Base-by-base conservation (phyloP, 2,329 filamentous ascomycete species). In the Rutstroemia sp. region DNA sequence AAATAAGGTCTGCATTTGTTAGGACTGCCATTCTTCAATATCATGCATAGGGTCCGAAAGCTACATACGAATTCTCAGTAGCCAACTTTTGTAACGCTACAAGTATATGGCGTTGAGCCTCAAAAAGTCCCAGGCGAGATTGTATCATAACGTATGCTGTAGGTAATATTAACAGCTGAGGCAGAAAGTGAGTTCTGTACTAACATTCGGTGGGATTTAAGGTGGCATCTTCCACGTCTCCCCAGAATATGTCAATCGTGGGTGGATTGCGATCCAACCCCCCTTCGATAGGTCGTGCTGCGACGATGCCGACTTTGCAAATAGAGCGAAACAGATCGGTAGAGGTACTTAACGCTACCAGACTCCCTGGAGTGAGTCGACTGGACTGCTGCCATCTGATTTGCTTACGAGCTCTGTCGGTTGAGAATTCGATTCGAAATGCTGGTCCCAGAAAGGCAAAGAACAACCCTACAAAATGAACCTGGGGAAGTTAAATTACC, bases 171-270 rank as follows among this genome's bases (percentile, higher is more conserved):
- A 56, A 46, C 27, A 5, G 21, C 25, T 45, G n/a, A 14, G n/a
- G 9, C 39, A 61, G 54, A 4, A 40, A 27, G n/a, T 5, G 10
- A 4, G 3, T 25, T 1, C 4, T 16, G 14, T 2, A 17, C 85
- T 63, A 87, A 67, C 67, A 83, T 36, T 79, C 70, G 16, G 79
- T 77, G 0, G 89, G 83, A 64, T 96, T 87, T 49, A 95, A 75
- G 19, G 81, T 75, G 0, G 84, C 73, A 23, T 91, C 80, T 2
- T 81, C 73, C 0, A 75, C 65, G 7, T 78, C 70, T 0, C 81
- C 79, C 73, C 90, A 92, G 65, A 86, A 86, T 0, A 96, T 73
- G 61, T 96, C 89, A 16, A 96, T 78, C 36, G 85, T 79, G 0
- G 88, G 86, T 0, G 87, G 85, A 45, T 82, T 80, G 34, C 81